Percentiles rank a stretch among this genome's conserved stretches.
These are phyloP conservation scores for Plasmodium gonderi DNA, from an alignment of 169 alveolate genomes.

Conservation along the genomic window DNA sequence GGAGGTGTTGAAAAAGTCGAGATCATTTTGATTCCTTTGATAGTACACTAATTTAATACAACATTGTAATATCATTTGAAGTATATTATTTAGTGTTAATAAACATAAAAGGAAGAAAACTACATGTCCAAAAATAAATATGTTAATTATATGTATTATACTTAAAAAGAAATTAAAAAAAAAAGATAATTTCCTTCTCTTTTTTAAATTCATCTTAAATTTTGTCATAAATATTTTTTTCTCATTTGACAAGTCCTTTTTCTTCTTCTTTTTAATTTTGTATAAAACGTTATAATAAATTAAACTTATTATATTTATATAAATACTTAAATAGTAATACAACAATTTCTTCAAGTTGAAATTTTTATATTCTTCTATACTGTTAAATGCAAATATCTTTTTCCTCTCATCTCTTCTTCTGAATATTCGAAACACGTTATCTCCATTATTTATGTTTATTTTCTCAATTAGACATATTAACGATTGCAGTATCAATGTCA, in stretches of 20 bases:
- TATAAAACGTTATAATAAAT: slow-evolving; percentile 23
- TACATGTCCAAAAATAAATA: slow-evolving; percentile 45
- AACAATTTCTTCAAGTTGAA: slow-evolving; percentile 6
- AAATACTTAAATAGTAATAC: slow-evolving; percentile 44
- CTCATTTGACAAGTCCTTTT: slow-evolving; percentile 26
- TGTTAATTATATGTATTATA: slow-evolving; percentile 17
- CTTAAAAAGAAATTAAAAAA: slow-evolving; percentile 15
- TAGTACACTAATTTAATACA: slow-evolving; percentile 35
- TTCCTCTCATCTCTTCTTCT: slow-evolving; percentile 28
- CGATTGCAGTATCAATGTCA: slow-evolving; percentile 44
- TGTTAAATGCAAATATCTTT: background rate
- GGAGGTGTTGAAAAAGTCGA: slow-evolving; percentile 21
- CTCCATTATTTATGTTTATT: slow-evolving; percentile 18
- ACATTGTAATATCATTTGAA: background rate
- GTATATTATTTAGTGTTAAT: slow-evolving; percentile 11
- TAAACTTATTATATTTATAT: slow-evolving; percentile 6
- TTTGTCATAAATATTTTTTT: slow-evolving; percentile 39
- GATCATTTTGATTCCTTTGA: slow-evolving; percentile 3
- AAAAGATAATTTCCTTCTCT: slow-evolving; percentile 35
- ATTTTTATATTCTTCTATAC: slow-evolving; percentile 22
- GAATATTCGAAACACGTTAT: slow-evolving; percentile 5
- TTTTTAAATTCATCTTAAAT: slow-evolving; percentile 12
- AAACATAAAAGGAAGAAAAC: slow-evolving; percentile 22
- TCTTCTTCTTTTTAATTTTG: slow-evolving; percentile 16
- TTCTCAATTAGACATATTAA: slow-evolving; percentile 28